Evolutionary conservation across 1,284 basidiomycete genomes (phyloP), one percentile per base, ranked within the genome.

Genomic region (Heterobasidion parviporum): DNA sequence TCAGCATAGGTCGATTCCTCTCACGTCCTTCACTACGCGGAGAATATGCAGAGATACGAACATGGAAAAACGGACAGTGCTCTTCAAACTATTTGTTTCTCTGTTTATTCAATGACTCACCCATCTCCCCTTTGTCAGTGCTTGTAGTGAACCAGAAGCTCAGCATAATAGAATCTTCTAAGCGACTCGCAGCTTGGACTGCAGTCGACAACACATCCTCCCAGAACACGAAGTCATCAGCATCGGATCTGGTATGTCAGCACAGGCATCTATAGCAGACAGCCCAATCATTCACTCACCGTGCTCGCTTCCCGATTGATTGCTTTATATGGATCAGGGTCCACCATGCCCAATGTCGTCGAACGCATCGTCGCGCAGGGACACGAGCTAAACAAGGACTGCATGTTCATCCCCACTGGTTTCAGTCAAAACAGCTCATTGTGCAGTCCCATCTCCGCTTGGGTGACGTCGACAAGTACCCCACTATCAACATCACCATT

Each of bases 341-440:
- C 94, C 1, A 99, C 97, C 0, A 96, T 99, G 0, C 95, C 95
- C 1, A 99, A 97, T 68, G 94, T 98, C 55, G 94, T 99, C 41
- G 95, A 99, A 65, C 81, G 95, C 45, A 96, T 99, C 58, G 80
- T 93, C 8, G 82, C 89, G 60, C 94, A 98, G 69, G 94, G 94
- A 10, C 62, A 69, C 14, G 80, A 81, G 50, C 75, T 82, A 38
- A 99, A 99, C 76, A 80, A 79, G 63, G 79, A 79, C 47, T 82
- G 94, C 36, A 80, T 94, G 33, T 98, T 96, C 73, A 83, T 98
- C 57, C 94, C 94, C 3, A 96, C 94, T 3, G 18, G 18, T 99
- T 99, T 73, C 96, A 99, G 72, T 94, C 91, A 8, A 96, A 94
- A 69, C 88, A 97, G 68, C 82, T 99, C 59, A 98, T 99, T 67